These are phyloP conservation scores for Ceratocystis diversiconidia DNA, from an alignment of 2,329 filamentous ascomycete genomes.

Conservation along the genomic window DNA sequence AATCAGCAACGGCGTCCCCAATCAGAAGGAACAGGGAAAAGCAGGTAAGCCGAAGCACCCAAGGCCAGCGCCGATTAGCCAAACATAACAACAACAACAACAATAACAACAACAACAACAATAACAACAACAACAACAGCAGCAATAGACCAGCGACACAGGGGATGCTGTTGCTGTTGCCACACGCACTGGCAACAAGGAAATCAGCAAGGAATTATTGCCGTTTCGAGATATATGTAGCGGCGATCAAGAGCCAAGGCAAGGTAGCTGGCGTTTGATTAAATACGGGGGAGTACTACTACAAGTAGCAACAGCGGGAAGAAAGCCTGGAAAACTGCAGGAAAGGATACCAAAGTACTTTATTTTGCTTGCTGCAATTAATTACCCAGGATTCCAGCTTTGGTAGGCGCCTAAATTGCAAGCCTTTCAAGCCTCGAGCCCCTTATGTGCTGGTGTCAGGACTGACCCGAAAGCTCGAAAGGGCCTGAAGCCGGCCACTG, in stretches of 20 bases:
- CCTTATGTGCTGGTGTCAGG: background rate
- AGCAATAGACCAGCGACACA: background rate
- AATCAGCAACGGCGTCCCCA: no score
- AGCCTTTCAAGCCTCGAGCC: background rate
- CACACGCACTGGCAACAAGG: background rate
- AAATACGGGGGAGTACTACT: background rate
- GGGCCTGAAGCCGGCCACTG: background rate
- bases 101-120: no score
- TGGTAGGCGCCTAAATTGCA: background rate
- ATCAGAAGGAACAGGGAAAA: no score
- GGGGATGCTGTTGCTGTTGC: background rate
- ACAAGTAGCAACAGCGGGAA: background rate
- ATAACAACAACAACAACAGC: background rate
- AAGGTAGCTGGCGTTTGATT: conserved; percentile 4
- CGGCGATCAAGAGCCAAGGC: background rate
- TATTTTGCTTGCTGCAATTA: background rate
- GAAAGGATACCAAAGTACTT: no score
- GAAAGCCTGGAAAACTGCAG: no score
- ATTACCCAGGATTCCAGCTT: background rate
- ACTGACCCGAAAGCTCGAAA: background rate
- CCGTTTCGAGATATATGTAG: background rate
- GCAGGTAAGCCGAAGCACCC: no score
- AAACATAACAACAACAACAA: background rate
- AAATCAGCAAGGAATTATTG: background rate
- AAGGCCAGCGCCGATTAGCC: background rate